Evolutionary conservation across 345 rosid species (phyloP).

Genomic region (Gossypium anomalum): DNA sequence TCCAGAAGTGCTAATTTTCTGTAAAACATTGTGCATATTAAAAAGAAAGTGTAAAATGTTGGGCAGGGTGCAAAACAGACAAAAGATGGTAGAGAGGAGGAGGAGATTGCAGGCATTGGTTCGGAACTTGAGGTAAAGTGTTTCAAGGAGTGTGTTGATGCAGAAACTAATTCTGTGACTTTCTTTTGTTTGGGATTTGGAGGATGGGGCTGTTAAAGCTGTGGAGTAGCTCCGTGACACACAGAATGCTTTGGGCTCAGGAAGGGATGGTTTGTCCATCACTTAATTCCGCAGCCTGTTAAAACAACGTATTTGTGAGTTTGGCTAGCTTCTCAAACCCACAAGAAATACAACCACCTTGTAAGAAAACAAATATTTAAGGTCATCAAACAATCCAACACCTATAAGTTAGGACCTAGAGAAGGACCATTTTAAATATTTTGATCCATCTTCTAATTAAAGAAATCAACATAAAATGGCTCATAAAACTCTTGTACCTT

Average conservation of each 20-base stretch:
- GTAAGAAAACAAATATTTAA: too few species aligned
- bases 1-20: background rate
- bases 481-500: conserved; percentile 27
- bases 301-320: background rate
- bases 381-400: too few species aligned
- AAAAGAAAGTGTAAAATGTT: background rate
- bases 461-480: background rate
- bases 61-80: conserved; percentile 77
- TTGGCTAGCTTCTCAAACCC: background rate
- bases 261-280: conserved; percentile 61
- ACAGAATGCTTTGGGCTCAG: conserved; percentile 78
- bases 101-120: conserved; percentile 61
- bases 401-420: too few species aligned
- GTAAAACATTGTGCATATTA: conserved; percentile 1
- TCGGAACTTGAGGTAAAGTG: conserved; percentile 74
- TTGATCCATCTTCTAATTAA: background rate
- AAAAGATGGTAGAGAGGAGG: conserved; percentile 60
- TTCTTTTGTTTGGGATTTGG: conserved; percentile 48
- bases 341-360: background rate
- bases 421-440: background rate
- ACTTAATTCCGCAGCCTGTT: background rate
- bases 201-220: conserved; percentile 62
- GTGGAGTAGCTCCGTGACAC: conserved; percentile 80
- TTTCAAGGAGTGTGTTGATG: conserved; percentile 17
- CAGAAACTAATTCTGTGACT: conserved; percentile 19